Percentiles rank a stretch among this genome's conserved stretches.
These are phyloP conservation scores for Ascochyta lentis DNA, from an alignment of 2,329 filamentous ascomycete genomes.

Conservation along the genomic window DNA sequence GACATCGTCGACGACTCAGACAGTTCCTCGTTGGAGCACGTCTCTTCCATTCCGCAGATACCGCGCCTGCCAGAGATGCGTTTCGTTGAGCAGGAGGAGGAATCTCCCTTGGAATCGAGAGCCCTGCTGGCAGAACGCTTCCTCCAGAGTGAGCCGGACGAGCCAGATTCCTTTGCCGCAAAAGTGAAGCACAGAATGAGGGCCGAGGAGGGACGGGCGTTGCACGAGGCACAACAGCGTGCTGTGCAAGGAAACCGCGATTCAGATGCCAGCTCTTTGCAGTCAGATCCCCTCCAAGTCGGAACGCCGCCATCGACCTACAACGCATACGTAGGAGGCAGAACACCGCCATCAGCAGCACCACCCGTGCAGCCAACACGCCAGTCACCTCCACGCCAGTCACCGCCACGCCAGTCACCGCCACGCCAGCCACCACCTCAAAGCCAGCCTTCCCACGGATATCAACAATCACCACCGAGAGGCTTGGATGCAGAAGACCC, in stretches of 20 bases:
- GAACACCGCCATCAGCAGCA: conserved; percentile 31
- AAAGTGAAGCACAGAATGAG: conserved; percentile 59
- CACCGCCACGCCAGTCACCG: conserved; percentile 11
- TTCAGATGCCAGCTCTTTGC: conserved; percentile 41
- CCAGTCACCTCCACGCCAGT: conserved; percentile 22
- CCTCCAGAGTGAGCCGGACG: conserved; percentile 39
- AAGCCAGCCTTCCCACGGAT: conserved; percentile 7
- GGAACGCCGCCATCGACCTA: conserved; percentile 37
- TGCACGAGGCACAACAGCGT: conserved; percentile 53
- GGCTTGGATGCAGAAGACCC: conserved; percentile 36
- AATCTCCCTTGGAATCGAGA: conserved; percentile 36
- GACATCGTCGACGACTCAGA: conserved; percentile 28
- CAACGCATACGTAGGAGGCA: conserved; percentile 25
- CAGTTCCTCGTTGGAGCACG: conserved; percentile 43
- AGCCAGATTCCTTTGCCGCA: conserved; percentile 55
- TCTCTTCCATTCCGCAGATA: conserved; percentile 51
- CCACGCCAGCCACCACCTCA: neutral
- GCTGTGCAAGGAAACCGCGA: conserved; percentile 29
- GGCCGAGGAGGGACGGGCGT: conserved; percentile 58
- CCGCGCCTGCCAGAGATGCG: conserved; percentile 40
- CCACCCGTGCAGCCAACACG: conserved; percentile 17
- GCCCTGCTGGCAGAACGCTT: conserved; percentile 34
- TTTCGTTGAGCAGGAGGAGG: conserved; percentile 26
- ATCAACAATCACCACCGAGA: conserved; percentile 22
- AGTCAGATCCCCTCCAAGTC: conserved; percentile 33